Base-by-base conservation (phyloP, 2,329 filamentous ascomycete genomes). In the Pseudogymnoascus sp. region DNA sequence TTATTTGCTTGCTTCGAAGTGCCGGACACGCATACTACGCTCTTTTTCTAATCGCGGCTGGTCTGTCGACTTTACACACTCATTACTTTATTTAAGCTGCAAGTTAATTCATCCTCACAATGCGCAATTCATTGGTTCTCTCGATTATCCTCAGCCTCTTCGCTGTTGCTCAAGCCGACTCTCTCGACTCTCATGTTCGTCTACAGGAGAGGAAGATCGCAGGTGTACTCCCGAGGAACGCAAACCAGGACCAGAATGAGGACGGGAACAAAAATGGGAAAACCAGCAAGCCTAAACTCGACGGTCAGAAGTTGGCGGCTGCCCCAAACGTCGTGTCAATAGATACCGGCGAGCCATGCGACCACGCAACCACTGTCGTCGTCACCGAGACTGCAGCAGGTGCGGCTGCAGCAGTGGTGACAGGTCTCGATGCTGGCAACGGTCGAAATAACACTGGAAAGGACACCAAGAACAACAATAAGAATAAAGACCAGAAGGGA, bases 21-120 rank as follows among this genome's bases (percentile, higher is more conserved):
- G 48, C 48, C 48, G 48, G 48, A 55, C 48, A 33, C 48, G 29
- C 48, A 55, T 33, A 21, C 27, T 55, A 55, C 48, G 29, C 48
- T 55, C 48, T 55, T 55, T 55, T 33, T 21, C 48, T 55, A 55
- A 55, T 55, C 48, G 48, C 48, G 48, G 48, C 48, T 55, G 48
- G 48, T 55, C 48, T 55, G 29, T 55, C 48, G 48, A 55, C 48
- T 55, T 33, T 29, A 55, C 48, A 18, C 48, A 55, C 29, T 55
- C 29, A 33, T 33, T 55, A 10, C 33, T 55, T 55, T 33, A 33
- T 55, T 55, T 10, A 33, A 55, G 15, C 29, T 21, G 8, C 29
- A 18, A 55, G 5, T 33, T 55, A 55, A 55, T 55, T 52, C n/a
- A 3, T 31, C 27, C n/a, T 52, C 48, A 35, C 5, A 18, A 55